Evolutionary conservation across 345 rosid genomes (phyloP).

Genomic region (Excoecaria cochinchinensis): DNA sequence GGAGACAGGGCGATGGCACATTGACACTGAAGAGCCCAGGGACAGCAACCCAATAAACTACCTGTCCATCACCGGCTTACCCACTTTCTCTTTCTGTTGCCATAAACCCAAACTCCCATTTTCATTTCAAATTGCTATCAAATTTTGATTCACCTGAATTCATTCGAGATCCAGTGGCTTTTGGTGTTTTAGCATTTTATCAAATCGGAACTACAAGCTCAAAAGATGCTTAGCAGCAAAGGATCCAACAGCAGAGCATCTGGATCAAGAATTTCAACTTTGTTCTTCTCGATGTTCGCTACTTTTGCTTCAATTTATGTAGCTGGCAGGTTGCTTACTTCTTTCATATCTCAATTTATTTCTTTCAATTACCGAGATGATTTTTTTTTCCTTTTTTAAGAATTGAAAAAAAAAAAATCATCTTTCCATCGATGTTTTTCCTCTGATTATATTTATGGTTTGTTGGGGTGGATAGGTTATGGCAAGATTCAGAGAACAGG

Average conservation of each 20-base stretch:
- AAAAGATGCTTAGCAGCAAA: slow-evolving; percentile 23
- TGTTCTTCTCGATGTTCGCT: slow-evolving; percentile 51
- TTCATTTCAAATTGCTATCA: not conserved
- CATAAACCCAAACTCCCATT: not conserved
- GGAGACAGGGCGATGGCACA: not conserved
- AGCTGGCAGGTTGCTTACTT: slow-evolving; percentile 23
- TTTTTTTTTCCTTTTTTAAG: too few relatives aligned
- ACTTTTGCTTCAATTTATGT: slow-evolving; percentile 31
- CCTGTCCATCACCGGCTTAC: not conserved
- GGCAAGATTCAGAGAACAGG: slow-evolving; percentile 35
- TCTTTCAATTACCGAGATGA: not conserved
- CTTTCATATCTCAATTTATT: not conserved
- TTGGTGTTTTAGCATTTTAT: not conserved
- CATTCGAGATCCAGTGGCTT: slow-evolving; percentile 10
- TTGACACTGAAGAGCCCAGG: not conserved
- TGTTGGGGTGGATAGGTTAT: slow-evolving; percentile 20
- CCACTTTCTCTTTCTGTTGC: not conserved
- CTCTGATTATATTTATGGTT: slow-evolving; percentile 9
- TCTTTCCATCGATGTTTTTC: not conserved
- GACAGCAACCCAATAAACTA: slow-evolving; percentile 2
- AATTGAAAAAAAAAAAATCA: not conserved
- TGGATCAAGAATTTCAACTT: slow-evolving; percentile 51
- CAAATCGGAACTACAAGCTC: not conserved
- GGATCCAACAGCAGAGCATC: slow-evolving; percentile 33
- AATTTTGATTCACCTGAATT: not conserved